A percentile compares a stretch with the other conserved stretches of the same genome.
Conservation (phyloP, 768 basidiomycete genomes). For the Peribolospora kevripleyi region DNA sequence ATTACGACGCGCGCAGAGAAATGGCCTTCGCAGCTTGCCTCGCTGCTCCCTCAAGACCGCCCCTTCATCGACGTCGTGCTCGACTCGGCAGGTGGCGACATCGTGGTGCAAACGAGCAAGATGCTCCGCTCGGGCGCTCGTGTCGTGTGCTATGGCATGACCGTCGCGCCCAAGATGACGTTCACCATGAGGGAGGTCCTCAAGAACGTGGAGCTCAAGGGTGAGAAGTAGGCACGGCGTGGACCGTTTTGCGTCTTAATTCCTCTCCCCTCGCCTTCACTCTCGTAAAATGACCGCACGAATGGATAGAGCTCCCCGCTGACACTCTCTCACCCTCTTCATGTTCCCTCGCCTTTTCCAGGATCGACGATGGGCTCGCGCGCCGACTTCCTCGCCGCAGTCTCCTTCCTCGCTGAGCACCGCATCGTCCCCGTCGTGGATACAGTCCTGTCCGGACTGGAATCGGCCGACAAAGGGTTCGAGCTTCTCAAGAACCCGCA, state of each 20-base stretch:
- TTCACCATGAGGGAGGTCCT: slow-evolving; percentile 60
- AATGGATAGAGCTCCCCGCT: background rate
- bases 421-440: slow-evolving; percentile 46
- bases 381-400: slow-evolving; percentile 46
- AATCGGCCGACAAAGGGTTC: slow-evolving; percentile 43
- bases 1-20: slow-evolving; percentile 19
- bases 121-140: slow-evolving; percentile 24
- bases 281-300: background rate
- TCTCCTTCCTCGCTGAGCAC: slow-evolving; percentile 40
- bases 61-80: slow-evolving; percentile 27
- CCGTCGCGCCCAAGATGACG: slow-evolving; percentile 29
- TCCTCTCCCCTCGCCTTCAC: background rate
- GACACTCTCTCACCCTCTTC: background rate
- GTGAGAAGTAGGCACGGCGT: slow-evolving; percentile 18
- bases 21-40: slow-evolving; percentile 20
- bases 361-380: slow-evolving; percentile 69
- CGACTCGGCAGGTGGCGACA: slow-evolving; percentile 45
- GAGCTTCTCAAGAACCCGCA: slow-evolving; percentile 28
- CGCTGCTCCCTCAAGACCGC: no score
- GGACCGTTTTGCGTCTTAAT: slow-evolving; percentile 6
- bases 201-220: slow-evolving; percentile 46
- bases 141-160: slow-evolving; percentile 9
- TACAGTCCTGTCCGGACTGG: slow-evolving; percentile 42
- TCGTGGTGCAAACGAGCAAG: slow-evolving; percentile 29
- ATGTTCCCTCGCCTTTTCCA: slow-evolving; percentile 12